A percentile compares a stretch with the other conserved stretches of the same genome.
phyloP scores from a whole-genome alignment of 2,329 filamentous ascomycete species.

The Diaporthe amygdali region DNA sequence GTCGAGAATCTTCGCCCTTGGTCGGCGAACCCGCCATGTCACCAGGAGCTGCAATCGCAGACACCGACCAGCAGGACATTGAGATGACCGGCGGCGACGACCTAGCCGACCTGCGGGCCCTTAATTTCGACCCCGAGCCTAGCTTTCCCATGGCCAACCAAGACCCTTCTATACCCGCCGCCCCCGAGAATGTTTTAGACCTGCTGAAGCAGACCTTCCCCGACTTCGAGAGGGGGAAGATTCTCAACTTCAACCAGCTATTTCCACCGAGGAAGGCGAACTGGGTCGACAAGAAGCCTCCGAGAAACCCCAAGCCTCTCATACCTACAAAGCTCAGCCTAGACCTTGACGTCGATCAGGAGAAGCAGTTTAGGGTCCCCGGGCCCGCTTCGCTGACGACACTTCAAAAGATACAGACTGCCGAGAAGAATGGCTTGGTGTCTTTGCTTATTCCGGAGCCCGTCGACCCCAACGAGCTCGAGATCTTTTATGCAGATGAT shows the following conservation, averaged over 20 bases:
- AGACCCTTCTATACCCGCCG: conserved; percentile 68
- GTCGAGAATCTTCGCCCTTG: conserved; percentile 52
- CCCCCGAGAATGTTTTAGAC: conserved; percentile 75
- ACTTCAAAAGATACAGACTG: conserved; percentile 61
- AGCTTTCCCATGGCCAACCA: conserved; percentile 55
- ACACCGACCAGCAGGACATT: conserved; percentile 34
- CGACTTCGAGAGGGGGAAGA: conserved; percentile 75
- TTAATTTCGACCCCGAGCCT: conserved; percentile 51
- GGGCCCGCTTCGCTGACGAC: conserved; percentile 60
- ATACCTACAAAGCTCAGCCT: conserved; percentile 87
- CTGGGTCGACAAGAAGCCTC: conserved; percentile 78
- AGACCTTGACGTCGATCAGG: conserved; percentile 84
- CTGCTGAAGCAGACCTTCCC: conserved; percentile 83
- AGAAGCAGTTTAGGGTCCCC: conserved; percentile 81
- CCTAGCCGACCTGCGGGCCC: conserved; percentile 41
- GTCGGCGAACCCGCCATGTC: conserved; percentile 50
- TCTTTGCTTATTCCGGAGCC: conserved; percentile 45
- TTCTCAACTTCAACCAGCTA: conserved; percentile 81
- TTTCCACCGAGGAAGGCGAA: conserved; percentile 81
- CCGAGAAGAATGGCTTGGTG: conserved; percentile 54
- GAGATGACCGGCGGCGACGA: conserved; percentile 39
- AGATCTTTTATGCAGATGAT: conserved; percentile 43
- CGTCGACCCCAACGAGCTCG: conserved; percentile 49
- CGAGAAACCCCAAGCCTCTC: conserved; percentile 80
- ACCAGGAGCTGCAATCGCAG: conserved; percentile 46